Percentiles rank a stretch among this genome's conserved stretches.
Conservation (phyloP, 1,284 basidiomycete species). For the Heimioporus punctisporus region DNA sequence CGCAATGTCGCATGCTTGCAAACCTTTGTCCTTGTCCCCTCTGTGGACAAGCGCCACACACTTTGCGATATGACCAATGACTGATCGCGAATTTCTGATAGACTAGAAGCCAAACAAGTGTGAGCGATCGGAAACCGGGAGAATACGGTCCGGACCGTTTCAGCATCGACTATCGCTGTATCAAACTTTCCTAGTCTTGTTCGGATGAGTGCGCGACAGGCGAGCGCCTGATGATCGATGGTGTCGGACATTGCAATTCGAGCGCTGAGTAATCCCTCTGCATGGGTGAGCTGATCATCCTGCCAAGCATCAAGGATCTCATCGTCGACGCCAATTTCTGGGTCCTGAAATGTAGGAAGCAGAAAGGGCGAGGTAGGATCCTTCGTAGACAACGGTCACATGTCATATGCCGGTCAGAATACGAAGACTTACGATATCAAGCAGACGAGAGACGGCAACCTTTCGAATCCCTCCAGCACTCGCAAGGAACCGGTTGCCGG, state of each 20-base stretch:
- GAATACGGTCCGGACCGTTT: not conserved
- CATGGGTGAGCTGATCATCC: not conserved
- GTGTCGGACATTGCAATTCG: not conserved
- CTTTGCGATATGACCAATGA: not conserved
- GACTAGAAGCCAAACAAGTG: not conserved
- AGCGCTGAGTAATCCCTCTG: not conserved
- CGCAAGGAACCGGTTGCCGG: not conserved
- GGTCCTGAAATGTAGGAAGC: not conserved
- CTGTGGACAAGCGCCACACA: not conserved
- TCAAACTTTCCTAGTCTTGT: not conserved
- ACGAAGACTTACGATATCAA: not conserved
- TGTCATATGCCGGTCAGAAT: not conserved
- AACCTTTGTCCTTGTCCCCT: not conserved
- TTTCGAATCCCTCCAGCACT: not conserved
- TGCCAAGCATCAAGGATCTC: not conserved
- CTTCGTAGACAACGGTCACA: too few species aligned
- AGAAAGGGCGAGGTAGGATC: not conserved
- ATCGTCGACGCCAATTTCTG: not conserved
- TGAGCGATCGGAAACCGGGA: not conserved
- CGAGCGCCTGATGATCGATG: not conserved
- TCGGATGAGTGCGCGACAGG: not conserved
- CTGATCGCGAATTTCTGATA: not conserved
- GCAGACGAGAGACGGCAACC: not conserved
- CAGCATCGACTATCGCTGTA: not conserved
- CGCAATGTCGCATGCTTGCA: not conserved